phyloP scores from a whole-genome alignment of 78 protist species.

The Polysphondylium violaceum region DNA sequence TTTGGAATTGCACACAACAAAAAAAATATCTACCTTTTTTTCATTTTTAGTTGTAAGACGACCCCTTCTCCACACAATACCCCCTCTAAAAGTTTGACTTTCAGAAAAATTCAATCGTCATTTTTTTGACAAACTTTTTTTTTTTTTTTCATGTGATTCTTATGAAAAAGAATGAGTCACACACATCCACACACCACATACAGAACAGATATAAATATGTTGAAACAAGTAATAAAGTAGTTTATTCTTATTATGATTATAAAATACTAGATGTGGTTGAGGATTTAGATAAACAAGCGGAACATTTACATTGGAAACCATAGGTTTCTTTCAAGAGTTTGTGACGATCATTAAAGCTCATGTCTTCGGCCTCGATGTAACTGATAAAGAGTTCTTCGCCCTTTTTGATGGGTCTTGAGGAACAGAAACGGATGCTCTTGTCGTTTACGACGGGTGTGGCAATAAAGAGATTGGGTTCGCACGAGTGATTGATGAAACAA shows the following conservation, averaged over 20 bases:
- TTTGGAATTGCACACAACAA: too few relatives aligned
- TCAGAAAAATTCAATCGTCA: too few relatives aligned
- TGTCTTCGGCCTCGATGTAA: constrained; percentile 20
- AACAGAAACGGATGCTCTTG: constrained; percentile 29
- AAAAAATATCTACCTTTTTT: background rate
- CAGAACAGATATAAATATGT: background rate
- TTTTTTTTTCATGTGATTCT: too few relatives aligned
- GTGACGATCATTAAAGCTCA: background rate
- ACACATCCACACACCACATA: background rate
- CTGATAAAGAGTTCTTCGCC: constrained; percentile 68
- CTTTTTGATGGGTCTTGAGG: constrained; percentile 46
- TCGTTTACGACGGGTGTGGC: constrained; percentile 66
- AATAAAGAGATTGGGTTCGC: constrained; percentile 55
- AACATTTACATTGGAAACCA: constrained; percentile 52
- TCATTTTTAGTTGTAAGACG: too few relatives aligned
- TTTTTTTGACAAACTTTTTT: too few relatives aligned
- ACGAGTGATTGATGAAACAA: constrained; percentile 60
- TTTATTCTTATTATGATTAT: background rate
- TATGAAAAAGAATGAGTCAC: too few relatives aligned
- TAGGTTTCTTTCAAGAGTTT: background rate
- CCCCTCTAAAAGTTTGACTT: too few relatives aligned
- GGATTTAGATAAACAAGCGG: constrained; percentile 4
- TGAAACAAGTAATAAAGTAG: background rate
- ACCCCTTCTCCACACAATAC: background rate
- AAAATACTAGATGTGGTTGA: background rate